phyloP scores from a whole-genome alignment of 31 red algal species.

The Pterothamnion heteromorphum region DNA sequence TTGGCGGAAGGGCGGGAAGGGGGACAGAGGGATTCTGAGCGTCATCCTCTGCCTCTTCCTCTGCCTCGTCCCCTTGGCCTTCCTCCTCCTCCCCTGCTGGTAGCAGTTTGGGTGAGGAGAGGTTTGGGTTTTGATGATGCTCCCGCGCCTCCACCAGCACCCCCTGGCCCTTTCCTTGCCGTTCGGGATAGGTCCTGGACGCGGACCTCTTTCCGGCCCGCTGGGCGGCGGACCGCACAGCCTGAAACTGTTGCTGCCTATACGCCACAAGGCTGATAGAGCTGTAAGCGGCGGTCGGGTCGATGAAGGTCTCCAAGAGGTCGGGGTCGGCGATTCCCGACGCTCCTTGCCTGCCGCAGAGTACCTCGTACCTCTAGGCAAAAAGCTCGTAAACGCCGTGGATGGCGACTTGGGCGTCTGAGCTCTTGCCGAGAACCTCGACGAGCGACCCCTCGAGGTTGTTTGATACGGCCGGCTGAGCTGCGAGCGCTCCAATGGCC shows the following conservation, averaged over 20 bases:
- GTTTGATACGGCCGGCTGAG: background rate
- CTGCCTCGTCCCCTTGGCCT: background rate
- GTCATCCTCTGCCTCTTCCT: conserved; percentile 25
- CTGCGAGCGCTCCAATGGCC: background rate
- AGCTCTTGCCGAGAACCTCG: background rate
- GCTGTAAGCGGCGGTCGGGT: background rate
- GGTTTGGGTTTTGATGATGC: background rate
- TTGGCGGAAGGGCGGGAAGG: background rate
- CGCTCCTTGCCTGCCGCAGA: background rate
- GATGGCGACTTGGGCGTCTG: background rate
- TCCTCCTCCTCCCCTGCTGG: background rate
- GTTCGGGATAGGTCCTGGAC: conserved; percentile 20
- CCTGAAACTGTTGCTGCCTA: conserved; percentile 25
- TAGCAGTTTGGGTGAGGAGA: background rate
- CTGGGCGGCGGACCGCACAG: conserved; percentile 20
- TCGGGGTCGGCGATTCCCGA: conserved; percentile 35
- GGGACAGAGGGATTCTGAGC: conserved; percentile 3
- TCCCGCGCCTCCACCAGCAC: background rate
- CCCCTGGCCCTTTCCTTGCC: conserved; percentile 10
- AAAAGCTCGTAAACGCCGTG: conserved; percentile 21
- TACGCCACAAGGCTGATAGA: background rate
- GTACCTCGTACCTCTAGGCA: background rate
- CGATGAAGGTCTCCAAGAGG: background rate
- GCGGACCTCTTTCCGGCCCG: background rate
- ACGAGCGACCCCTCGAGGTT: background rate